These are phyloP conservation scores for Ganoderma boninense DNA, from an alignment of 1,284 basidiomycete genomes.

Conservation along the genomic window DNA sequence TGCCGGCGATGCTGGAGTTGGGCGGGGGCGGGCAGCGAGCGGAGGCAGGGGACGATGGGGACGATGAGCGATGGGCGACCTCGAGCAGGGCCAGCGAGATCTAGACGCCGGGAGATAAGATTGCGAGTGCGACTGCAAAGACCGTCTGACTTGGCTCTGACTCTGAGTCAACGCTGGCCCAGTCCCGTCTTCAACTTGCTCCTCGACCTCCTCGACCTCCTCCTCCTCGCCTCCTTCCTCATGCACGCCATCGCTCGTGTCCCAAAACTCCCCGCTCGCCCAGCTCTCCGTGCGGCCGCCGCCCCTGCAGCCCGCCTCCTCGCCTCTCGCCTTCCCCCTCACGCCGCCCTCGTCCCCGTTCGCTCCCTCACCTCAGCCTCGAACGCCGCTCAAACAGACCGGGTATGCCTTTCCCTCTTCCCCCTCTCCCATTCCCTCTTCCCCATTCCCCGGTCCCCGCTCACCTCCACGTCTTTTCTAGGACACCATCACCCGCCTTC, in stretches of 20 bases:
- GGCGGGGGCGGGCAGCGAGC: neutral
- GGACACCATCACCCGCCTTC: constrained; percentile 93
- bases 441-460: neutral
- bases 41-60: neutral
- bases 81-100: neutral
- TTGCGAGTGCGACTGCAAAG: neutral
- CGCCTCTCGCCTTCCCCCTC: constrained; percentile 48
- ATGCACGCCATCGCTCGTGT: constrained; percentile 39
- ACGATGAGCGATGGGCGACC: neutral
- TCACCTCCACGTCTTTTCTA: constrained; percentile 40
- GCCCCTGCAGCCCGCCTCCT: constrained; percentile 58
- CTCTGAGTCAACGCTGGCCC: neutral
- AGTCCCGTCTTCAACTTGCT: constrained; percentile 6
- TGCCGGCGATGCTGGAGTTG: constrained; percentile 7
- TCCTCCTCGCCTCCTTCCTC: constrained; percentile 14
- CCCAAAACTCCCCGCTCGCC: constrained; percentile 27
- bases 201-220: constrained; percentile 13
- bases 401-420: constrained; percentile 46
- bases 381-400: constrained; percentile 59
- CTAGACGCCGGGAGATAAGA: constrained; percentile 13
- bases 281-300: constrained; percentile 42
- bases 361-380: constrained; percentile 56
- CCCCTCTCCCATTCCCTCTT: neutral
- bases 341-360: constrained; percentile 40
- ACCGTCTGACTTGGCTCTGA: too few relatives aligned